Evolutionary conservation across 2,329 filamentous ascomycete genomes (phyloP).

Genomic region (Fusarium compactum): DNA sequence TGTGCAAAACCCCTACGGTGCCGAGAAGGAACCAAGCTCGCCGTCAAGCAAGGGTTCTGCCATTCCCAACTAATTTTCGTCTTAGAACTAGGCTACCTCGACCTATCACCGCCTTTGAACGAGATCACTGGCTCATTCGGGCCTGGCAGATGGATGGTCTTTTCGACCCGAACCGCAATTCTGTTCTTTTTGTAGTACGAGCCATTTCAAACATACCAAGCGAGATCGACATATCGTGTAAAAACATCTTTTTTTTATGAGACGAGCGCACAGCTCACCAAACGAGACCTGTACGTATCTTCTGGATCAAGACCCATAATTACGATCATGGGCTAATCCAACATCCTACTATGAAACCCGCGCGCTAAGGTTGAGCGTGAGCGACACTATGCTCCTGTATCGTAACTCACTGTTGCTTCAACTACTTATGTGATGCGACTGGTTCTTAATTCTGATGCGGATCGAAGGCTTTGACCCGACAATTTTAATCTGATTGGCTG

Average conservation of each 20-base stretch:
- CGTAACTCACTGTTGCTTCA: not conserved
- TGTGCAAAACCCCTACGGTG: not conserved
- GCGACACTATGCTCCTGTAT: not conserved
- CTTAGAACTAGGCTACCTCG: not conserved
- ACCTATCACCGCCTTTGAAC: not conserved
- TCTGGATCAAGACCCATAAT: constrained; percentile 7
- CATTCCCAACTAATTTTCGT: not conserved
- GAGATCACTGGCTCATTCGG: not conserved
- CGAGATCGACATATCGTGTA: constrained; percentile 6
- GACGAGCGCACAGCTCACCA: not conserved
- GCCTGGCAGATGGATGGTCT: not conserved
- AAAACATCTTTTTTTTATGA: not conserved
- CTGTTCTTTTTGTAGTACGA: not conserved
- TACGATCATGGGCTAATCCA: not conserved
- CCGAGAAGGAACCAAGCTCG: not conserved
- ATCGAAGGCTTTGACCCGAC: constrained; percentile 16
- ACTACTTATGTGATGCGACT: constrained; percentile 11
- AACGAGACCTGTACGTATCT: not conserved
- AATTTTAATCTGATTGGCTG: not conserved
- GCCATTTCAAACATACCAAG: not conserved
- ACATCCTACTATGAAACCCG: constrained; percentile 8
- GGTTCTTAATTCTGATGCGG: constrained; percentile 5
- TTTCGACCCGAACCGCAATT: not conserved
- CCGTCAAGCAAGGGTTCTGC: constrained; percentile 1
- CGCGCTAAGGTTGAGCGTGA: constrained; percentile 12